Base-by-base conservation (phyloP, 306 rosid genomes). In the Lathyrus oleraceus region DNA sequence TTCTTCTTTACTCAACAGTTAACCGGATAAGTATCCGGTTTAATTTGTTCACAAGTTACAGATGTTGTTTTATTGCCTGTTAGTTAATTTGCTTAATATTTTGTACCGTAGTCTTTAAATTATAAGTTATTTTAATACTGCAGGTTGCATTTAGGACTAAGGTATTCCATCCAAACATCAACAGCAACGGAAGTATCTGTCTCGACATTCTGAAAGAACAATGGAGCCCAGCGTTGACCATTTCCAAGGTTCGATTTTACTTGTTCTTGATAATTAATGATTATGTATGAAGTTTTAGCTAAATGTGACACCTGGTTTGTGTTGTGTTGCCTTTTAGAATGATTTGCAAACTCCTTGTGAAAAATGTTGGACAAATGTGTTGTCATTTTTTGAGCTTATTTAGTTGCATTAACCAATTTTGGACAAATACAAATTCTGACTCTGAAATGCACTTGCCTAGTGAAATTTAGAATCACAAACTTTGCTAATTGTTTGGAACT, bases 111-210 rank as follows among this genome's bases (percentile, higher is more conserved):
- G 25, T 11, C 51, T 25, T 4, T 21, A 64, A 58, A 39, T 58
- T 13, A 6, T 42, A 28, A 43, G 23, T 57, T 78, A 32, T 54
- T 58, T 9, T 3, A 17, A 13, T 69, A 20, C 51, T 70, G 81
- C 88, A 89, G 97, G 97, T 91, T 73, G 90, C 96, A 30, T 89
- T 91, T 68, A 89, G 90, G 90, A 91, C 96, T 11, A 91, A 89
- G 86, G 96, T 91, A n/a, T 91, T 89, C 85, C 97, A 91, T 78
- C 97, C 97, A 23, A 91, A 91, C 78, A 87, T 91, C 77, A 91
- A 89, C 57, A 89, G 94, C 73, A 89, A 88, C 23, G 97, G 97
- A 76, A 91, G 88, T 68, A 91, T 91, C 57, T 91, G 97, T 69
- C 84, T 91, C 70, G 96, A 91, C 81, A 89, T 89, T 79, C 97